Base-by-base conservation (phyloP, 441 rosid species). In the Pelargonium cotyledonis region DNA sequence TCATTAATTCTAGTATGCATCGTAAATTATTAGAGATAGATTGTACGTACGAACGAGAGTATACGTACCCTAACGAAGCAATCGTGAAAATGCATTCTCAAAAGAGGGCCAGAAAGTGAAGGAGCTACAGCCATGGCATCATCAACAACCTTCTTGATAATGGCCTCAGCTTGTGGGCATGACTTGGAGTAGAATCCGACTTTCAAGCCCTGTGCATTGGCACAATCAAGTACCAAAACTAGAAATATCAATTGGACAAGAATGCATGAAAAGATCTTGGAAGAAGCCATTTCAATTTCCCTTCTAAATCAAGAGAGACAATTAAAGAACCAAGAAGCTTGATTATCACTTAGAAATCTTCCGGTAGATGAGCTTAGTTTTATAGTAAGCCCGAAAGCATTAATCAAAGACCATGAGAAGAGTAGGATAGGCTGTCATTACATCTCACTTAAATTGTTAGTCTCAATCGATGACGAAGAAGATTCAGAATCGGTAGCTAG, bases 1-100 rank as follows among this genome's bases (percentile, higher is more conserved):
- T n/a, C n/a, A n/a, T n/a, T n/a, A n/a, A n/a, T n/a, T n/a, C n/a
- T n/a, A n/a, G n/a, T n/a, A n/a, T n/a, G n/a, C n/a, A n/a, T n/a
- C n/a, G n/a, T n/a, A n/a, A n/a, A n/a, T n/a, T n/a, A n/a, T n/a
- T n/a, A n/a, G n/a, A n/a, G n/a, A n/a, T n/a, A n/a, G n/a, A n/a
- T n/a, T n/a, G n/a, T n/a, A n/a, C n/a, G n/a, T n/a, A n/a, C n/a
- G n/a, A n/a, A n/a, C n/a, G n/a, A n/a, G n/a, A n/a, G n/a, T n/a
- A n/a, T 44, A 70, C 73, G 35, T 84, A 85, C 69, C 83, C n/a
- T 73, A 8, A 88, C 84, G 40, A 85, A 88, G 68, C 92, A 88
- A 71, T 88, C 92, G 21, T 88, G 92, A 44, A 44, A 44, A 44
- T 44, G 49, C 49, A 44, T 44, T 8, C 49, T 44, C 49, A 44